Evolutionary conservation across 1,284 basidiomycete species (phyloP).

Genomic region (Cryptococcus deneoformans): DNA sequence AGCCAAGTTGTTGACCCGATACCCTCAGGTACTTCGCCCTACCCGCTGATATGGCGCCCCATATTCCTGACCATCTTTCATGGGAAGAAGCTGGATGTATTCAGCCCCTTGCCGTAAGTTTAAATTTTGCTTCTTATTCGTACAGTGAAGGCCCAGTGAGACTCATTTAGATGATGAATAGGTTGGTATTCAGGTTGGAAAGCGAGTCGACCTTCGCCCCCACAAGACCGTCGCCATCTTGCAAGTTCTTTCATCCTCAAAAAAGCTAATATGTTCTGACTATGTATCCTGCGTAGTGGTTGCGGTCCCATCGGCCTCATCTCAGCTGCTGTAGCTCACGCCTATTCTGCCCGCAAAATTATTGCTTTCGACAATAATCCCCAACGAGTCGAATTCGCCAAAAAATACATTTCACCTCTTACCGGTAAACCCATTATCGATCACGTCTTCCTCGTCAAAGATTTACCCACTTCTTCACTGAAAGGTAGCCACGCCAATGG

Average conservation of each 20-base stretch:
- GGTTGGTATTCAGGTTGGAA: constrained; percentile 45
- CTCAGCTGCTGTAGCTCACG: constrained; percentile 51
- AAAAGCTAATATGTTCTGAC: neutral
- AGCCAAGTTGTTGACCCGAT: no score
- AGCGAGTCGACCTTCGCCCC: constrained; percentile 39
- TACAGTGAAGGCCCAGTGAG: constrained; percentile 3
- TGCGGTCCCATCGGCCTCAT: constrained; percentile 53
- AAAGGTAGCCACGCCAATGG: neutral
- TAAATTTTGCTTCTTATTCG: neutral
- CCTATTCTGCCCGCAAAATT: constrained; percentile 49
- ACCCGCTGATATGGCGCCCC: constrained; percentile 47
- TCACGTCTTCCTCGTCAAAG: constrained; percentile 35
- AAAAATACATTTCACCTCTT: constrained; percentile 58
- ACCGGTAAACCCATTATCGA: constrained; percentile 42
- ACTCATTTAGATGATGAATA: constrained; percentile 20
- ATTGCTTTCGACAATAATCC: constrained; percentile 65
- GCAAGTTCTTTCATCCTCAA: constrained; percentile 12
- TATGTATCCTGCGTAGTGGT: constrained; percentile 25
- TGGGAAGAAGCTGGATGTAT: constrained; percentile 60
- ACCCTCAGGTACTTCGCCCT: constrained; percentile 33
- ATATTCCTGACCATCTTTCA: constrained; percentile 48
- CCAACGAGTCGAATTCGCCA: constrained; percentile 80
- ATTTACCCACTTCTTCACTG: constrained; percentile 17
- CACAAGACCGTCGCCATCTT: constrained; percentile 44
- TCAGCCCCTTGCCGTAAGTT: constrained; percentile 80